Evolutionary conservation across 345 rosid genomes (phyloP).

Genomic region (Lenwebbia sp.): DNA sequence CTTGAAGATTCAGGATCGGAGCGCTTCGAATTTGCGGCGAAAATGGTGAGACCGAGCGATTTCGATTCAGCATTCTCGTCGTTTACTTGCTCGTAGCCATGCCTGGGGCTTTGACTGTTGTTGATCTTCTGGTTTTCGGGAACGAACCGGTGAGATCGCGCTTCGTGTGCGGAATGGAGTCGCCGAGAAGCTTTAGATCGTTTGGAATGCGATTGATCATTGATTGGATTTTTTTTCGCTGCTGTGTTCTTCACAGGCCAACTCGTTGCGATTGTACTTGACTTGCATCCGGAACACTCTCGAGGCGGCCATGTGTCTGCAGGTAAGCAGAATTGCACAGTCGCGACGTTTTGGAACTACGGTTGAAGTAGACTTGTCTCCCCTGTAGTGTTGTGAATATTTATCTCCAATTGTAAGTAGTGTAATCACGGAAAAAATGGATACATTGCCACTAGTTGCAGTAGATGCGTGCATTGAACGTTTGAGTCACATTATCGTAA

Average conservation of each 20-base stretch:
- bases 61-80: background rate
- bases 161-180: background rate
- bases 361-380: background rate
- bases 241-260: slow-evolving; percentile 31
- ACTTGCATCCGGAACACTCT: slow-evolving; percentile 85
- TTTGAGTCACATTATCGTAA: background rate
- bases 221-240: background rate
- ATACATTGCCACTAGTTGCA: background rate
- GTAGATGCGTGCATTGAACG: background rate
- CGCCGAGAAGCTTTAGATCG: background rate
- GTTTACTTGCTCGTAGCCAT: background rate
- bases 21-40: background rate
- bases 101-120: background rate
- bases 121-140: background rate
- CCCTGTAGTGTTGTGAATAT: background rate
- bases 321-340: slow-evolving; percentile 22
- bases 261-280: slow-evolving; percentile 60
- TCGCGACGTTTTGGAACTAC: background rate
- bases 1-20: background rate
- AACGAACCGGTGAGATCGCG: background rate
- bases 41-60: background rate
- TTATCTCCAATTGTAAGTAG: rapidly evolving
- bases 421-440: background rate
- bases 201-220: background rate
- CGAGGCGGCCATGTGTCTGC: slow-evolving; percentile 93